Conservation (phyloP, 176 grass and related monocot genomes). For the Alopecurus myosuroides region DNA sequence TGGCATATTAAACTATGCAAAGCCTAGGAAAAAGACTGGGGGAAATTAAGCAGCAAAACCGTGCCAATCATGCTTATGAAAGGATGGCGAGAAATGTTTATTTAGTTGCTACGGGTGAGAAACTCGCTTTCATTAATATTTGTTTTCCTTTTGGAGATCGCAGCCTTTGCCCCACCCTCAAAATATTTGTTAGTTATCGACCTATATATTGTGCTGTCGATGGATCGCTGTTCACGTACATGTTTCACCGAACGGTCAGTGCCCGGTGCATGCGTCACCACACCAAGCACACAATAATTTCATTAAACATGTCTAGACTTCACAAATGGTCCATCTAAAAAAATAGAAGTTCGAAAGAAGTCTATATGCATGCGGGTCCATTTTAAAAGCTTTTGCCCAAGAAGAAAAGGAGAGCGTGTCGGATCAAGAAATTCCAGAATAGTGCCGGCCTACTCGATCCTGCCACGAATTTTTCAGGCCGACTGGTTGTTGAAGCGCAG, state of each 20-base stretch:
- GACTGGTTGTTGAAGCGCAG: too few relatives aligned
- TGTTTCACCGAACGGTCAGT: constrained; percentile 25
- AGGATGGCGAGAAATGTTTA: background rate
- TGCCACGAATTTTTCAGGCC: background rate
- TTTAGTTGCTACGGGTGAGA: background rate
- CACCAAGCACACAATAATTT: background rate
- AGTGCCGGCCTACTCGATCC: background rate
- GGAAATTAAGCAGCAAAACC: background rate
- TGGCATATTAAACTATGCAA: constrained; percentile 20
- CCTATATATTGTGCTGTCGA: background rate
- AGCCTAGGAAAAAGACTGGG: background rate
- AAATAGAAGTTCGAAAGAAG: too few relatives aligned
- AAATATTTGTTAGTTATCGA: background rate
- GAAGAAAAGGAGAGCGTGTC: background rate
- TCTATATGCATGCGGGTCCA: background rate
- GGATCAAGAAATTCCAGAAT: background rate
- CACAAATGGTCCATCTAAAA: background rate
- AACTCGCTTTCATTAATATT: background rate
- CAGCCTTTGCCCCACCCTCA: background rate
- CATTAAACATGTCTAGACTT: background rate
- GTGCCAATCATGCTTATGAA: constrained; percentile 8
- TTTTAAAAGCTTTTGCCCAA: background rate
- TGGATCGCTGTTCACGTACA: constrained; percentile 9
- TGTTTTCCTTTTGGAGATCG: background rate
- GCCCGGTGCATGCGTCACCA: background rate